Evolutionary conservation across 345 rosid species (phyloP), one percentile per base, ranked within the genome.

Genomic region (Clausena lansium): DNA sequence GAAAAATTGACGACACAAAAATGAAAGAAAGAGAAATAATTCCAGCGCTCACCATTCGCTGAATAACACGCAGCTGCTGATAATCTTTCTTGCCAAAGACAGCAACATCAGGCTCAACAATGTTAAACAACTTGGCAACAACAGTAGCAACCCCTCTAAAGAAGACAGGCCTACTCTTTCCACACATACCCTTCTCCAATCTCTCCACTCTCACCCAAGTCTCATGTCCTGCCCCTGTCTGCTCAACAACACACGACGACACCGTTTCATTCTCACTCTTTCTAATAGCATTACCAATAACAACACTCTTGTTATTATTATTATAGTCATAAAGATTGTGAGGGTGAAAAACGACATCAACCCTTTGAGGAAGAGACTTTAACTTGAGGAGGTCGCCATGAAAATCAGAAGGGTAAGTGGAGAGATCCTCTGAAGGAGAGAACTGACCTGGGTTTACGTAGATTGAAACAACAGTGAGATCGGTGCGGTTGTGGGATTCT

Each of bases 391-490:
- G 61, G 78, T 95, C 97, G 9, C 98, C 97, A 62, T 84, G 75
- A 63, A 93, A 91, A 86, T 93, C 97, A 74, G 96, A 93, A 11
- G 98, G 98, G 94, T 95, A 93, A 2, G 96, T 87, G 38, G 98
- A 90, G 32, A 95, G 91, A 73, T 93, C 98, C 79, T 95, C 98
- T 0, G 89, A 79, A 55, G 97, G 97, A n/a, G 99, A 80, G 77
- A 95, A 93, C 81, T 95, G 99, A 77, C 99, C 99, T 64, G 99
- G 99, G 83, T 95, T 95, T 47, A 95, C 94, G 77, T 92, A 93
- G 76, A 93, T 87, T 67, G 98, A 92, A 54, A 95, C 93, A 54
- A 93, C 99, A 22, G 86, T 81, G 82, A 87, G 70, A 79, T 89
- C 80, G 70, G 89, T 39, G 71, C 65, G 91, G 17, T 54, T 76